Conservation (phyloP, 2,329 filamentous ascomycete genomes). For the Aquanectria penicillioides region DNA sequence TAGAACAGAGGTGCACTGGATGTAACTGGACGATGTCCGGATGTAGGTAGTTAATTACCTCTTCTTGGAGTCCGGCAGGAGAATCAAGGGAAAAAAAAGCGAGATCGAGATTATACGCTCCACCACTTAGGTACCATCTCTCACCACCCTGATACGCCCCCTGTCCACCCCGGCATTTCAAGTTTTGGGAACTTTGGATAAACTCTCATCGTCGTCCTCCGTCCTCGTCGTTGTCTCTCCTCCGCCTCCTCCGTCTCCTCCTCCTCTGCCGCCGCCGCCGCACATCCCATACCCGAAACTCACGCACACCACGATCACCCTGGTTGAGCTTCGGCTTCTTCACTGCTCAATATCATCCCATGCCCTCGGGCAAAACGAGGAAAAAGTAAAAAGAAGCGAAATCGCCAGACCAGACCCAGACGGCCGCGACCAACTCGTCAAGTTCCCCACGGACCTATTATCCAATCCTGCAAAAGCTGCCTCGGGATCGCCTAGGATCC, state of each 20-base stretch:
- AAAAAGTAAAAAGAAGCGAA: background rate
- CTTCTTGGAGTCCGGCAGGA: background rate
- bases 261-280: background rate
- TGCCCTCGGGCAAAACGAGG: conserved; percentile 2
- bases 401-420: conserved; percentile 5
- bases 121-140: conserved; percentile 4
- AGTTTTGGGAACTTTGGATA: conserved; percentile 17
- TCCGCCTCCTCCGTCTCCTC: background rate
- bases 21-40: background rate
- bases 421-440: background rate
- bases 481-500: conserved; percentile 8
- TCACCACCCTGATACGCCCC: background rate
- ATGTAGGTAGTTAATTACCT: background rate
- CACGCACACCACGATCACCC: conserved; percentile 3
- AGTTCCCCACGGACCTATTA: conserved; percentile 7
- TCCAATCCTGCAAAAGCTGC: conserved; percentile 5
- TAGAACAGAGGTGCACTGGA: no score
- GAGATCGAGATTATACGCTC: conserved; percentile 14
- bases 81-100: background rate
- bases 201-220: background rate
- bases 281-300: conserved; percentile 11
- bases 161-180: background rate
- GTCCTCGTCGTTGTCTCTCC: background rate
- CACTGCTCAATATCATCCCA: conserved; percentile 4
- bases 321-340: background rate